These are phyloP conservation scores for Otatea glauca DNA, from an alignment of 176 grass and related monocot species.

Conservation along the genomic window DNA sequence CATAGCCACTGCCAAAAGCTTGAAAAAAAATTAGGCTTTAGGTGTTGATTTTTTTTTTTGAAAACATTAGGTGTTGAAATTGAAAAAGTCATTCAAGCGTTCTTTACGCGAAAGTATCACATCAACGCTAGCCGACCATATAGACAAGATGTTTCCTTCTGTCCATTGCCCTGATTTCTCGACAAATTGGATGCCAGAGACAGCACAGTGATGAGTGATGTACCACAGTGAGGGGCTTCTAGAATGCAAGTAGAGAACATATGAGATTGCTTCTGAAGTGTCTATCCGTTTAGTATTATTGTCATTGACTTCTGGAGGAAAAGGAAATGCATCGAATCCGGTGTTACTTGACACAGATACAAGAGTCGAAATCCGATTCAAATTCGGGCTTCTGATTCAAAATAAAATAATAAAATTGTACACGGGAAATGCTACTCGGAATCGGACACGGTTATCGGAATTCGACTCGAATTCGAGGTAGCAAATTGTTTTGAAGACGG, in stretches of 20 bases:
- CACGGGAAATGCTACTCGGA: no score
- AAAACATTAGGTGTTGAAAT: constrained; percentile 35
- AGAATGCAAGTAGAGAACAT: constrained; percentile 7
- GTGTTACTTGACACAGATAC: no score
- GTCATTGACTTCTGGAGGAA: constrained; percentile 12
- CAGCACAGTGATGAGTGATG: constrained; percentile 18
- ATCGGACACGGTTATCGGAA: no score
- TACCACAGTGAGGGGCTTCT: constrained; percentile 20
- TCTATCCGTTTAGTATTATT: constrained; percentile 30
- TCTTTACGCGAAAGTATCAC: constrained; percentile 3
- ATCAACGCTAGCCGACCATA: not conserved
- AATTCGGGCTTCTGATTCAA: no score
- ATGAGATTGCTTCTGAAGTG: constrained; percentile 21
- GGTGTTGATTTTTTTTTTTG: no score
- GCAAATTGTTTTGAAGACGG: no score
- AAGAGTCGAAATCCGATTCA: no score
- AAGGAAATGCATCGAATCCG: not conserved
- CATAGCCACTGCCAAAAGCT: constrained; percentile 32
- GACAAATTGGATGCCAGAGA: constrained; percentile 21
- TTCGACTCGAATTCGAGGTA: no score
- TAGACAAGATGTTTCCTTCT: not conserved
- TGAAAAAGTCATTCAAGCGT: not conserved
- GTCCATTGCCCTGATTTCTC: not conserved
- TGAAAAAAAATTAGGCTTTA: constrained; percentile 48
- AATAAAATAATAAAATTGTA: no score